phyloP scores from a whole-genome alignment of 345 rosid genomes.

The Capsella bursapastoris region DNA sequence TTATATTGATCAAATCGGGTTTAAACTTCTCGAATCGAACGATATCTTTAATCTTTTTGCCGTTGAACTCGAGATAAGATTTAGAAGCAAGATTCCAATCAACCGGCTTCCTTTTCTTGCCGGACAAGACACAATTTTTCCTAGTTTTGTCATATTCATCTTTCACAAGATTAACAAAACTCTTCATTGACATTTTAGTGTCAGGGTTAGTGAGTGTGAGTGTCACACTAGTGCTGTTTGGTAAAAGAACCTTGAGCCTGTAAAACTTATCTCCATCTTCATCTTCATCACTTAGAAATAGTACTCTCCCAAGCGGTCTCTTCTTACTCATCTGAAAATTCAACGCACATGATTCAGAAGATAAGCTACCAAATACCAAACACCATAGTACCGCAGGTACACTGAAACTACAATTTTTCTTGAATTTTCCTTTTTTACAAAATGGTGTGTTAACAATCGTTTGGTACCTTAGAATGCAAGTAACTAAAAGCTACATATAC shows the following conservation, averaged over 20 bases:
- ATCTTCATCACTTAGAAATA: constrained; percentile 3
- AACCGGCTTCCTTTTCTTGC: constrained; percentile 25
- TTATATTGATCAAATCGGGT: constrained; percentile 48
- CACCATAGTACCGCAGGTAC: too few species aligned
- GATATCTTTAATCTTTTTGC: constrained; percentile 13
- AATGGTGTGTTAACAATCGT: neutral
- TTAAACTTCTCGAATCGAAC: constrained; percentile 46
- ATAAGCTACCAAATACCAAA: neutral
- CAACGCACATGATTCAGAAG: neutral
- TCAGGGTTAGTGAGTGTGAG: constrained; percentile 38
- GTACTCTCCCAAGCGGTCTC: constrained; percentile 24
- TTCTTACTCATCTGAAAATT: constrained; percentile 25
- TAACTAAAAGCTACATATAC: constrained; percentile 10
- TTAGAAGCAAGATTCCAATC: constrained; percentile 42
- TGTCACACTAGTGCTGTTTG: constrained; percentile 52
- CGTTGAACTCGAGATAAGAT: constrained; percentile 44
- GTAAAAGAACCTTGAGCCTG: constrained; percentile 56
- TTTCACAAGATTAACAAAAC: constrained; percentile 46
- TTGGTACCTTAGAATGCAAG: constrained; percentile 10
- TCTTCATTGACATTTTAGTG: constrained; percentile 34
- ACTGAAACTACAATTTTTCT: too few species aligned
- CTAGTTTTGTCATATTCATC: constrained; percentile 35
- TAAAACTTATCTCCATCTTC: constrained; percentile 27
- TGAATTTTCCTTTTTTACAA: neutral
- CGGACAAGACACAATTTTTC: constrained; percentile 11